Conservation (phyloP, 202 grass and related monocot genomes). For the Setaria viridis region DNA sequence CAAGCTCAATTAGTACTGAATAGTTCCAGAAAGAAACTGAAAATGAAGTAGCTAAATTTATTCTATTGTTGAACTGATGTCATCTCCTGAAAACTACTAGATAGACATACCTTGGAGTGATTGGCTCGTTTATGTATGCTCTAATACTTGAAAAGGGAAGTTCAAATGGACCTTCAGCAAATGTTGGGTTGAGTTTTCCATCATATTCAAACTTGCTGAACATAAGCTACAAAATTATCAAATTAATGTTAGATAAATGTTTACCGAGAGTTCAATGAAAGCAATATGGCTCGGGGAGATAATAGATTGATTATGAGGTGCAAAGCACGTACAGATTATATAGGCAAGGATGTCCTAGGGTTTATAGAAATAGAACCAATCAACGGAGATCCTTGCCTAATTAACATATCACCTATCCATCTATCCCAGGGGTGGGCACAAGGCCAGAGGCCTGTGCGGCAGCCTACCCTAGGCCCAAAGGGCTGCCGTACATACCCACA, state of each 20-base stretch:
- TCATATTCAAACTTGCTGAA: conserved; percentile 99
- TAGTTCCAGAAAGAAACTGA: conserved; percentile 5
- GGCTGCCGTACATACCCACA: too few species aligned
- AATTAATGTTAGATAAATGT: conserved; percentile 13
- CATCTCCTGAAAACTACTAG: conserved; percentile 28
- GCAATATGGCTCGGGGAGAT: too few species aligned
- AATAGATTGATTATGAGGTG: too few species aligned
- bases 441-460: too few species aligned
- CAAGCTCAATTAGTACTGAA: neutral
- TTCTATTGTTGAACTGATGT: conserved; percentile 25
- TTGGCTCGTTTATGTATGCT: conserved; percentile 83
- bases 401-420: too few species aligned
- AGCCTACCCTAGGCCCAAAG: too few species aligned
- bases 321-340: too few species aligned
- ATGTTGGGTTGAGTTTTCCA: conserved; percentile 92
- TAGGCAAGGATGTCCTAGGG: too few species aligned
- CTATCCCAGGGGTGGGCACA: too few species aligned
- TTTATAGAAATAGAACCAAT: too few species aligned
- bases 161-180: conserved; percentile 89
- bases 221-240: conserved; percentile 82
- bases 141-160: conserved; percentile 87
- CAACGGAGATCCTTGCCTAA: too few species aligned
- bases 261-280: neutral
- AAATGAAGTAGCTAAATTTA: conserved; percentile 1
- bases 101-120: conserved; percentile 84